Conservation (phyloP, 768 basidiomycete species). For the Amanita inopinata region DNA sequence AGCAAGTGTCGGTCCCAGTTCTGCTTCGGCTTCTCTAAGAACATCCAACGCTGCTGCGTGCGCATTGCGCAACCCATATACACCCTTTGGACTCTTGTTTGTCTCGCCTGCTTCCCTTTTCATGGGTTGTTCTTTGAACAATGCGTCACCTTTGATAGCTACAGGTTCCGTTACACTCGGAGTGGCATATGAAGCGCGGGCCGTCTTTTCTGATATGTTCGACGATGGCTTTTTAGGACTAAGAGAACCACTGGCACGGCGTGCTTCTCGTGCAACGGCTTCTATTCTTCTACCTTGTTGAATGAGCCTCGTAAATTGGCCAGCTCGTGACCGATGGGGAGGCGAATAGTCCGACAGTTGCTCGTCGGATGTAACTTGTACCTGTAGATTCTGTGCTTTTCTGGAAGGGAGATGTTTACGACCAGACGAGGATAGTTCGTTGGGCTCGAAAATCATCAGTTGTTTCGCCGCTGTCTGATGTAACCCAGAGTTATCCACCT, state of each 20-base stretch:
- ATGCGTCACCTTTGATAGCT: neutral
- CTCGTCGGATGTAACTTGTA: slow-evolving; percentile 14
- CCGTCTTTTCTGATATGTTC: neutral
- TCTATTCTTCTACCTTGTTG: slow-evolving; percentile 26
- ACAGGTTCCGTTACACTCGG: neutral
- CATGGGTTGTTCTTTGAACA: too few species aligned
- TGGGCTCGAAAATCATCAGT: neutral
- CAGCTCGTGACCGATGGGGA: slow-evolving; percentile 21
- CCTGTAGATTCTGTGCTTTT: slow-evolving; percentile 11
- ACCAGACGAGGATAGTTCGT: neutral
- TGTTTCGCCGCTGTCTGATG: slow-evolving; percentile 3
- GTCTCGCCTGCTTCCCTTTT: neutral
- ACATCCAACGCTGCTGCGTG: neutral
- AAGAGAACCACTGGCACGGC: slow-evolving; percentile 22
- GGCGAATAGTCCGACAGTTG: slow-evolving; percentile 20
- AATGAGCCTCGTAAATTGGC: slow-evolving; percentile 22
- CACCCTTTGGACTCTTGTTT: neutral
- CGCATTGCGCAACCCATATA: neutral
- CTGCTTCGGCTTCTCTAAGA: neutral
- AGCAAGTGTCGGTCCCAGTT: neutral
- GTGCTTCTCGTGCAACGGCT: slow-evolving; percentile 24
- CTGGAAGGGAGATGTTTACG: slow-evolving; percentile 1
- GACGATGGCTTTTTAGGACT: slow-evolving; percentile 12
- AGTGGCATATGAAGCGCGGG: neutral
- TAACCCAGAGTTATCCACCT: neutral